Conservation (phyloP, 768 basidiomycete species). For the Lentinula edodes region DNA sequence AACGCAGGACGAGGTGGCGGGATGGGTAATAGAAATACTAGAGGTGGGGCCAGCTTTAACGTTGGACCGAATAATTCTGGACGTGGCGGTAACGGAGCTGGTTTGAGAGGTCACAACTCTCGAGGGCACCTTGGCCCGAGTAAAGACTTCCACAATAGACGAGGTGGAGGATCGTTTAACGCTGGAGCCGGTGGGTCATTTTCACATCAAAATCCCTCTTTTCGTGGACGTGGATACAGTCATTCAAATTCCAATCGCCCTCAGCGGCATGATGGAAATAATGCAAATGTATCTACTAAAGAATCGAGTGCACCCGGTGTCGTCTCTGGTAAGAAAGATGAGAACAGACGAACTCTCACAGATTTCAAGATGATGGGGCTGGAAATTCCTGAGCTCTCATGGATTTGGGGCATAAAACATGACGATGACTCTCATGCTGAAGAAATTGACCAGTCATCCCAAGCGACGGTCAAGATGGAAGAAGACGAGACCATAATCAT, state of each 20-base stretch:
- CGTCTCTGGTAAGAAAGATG: slow-evolving; percentile 76
- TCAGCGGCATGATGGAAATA: slow-evolving; percentile 36
- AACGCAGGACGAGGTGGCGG: slow-evolving; percentile 45
- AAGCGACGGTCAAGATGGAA: slow-evolving; percentile 24
- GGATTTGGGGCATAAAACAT: slow-evolving; percentile 72
- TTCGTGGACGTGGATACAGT: slow-evolving; percentile 61
- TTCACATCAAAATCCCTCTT: slow-evolving; percentile 38
- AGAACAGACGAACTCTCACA: slow-evolving; percentile 87
- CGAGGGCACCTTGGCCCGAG: slow-evolving; percentile 61
- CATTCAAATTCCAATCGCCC: slow-evolving; percentile 34
- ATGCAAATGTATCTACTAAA: slow-evolving; percentile 12
- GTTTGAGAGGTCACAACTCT: slow-evolving; percentile 58
- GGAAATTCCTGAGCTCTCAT: slow-evolving; percentile 74
- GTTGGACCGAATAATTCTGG: slow-evolving; percentile 35
- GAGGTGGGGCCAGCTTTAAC: slow-evolving; percentile 30
- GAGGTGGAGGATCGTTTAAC: slow-evolving; percentile 63
- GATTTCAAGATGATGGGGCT: slow-evolving; percentile 97
- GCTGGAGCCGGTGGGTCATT: slow-evolving; percentile 34
- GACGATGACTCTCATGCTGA: slow-evolving; percentile 17
- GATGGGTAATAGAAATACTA: slow-evolving; percentile 41
- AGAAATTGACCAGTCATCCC: slow-evolving; percentile 3
- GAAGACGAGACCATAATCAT: slow-evolving; percentile 20
- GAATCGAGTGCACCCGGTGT: slow-evolving; percentile 26
- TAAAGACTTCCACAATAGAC: slow-evolving; percentile 58
- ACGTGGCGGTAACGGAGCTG: slow-evolving; percentile 40